Conservation (phyloP, 352 stramenopile genomes). For the Pythium phragmitis region DNA sequence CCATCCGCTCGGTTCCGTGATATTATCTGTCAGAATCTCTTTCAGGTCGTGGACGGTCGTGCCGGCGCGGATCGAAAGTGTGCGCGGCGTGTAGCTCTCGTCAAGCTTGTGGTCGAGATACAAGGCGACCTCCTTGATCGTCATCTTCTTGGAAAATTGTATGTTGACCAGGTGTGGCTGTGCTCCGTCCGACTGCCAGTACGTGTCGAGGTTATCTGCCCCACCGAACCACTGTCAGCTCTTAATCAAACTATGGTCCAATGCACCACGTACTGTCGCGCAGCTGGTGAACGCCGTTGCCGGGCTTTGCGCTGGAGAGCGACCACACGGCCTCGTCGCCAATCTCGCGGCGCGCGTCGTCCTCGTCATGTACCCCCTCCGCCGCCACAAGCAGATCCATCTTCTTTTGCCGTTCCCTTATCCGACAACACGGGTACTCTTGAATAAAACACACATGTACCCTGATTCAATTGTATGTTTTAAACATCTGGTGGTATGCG, state of each 20-base stretch:
- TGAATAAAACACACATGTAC: slow-evolving; percentile 13
- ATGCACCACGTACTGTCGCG: slow-evolving; percentile 81
- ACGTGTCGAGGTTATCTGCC: slow-evolving; percentile 93
- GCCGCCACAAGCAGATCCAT: slow-evolving; percentile 15
- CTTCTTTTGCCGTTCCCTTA: slow-evolving; percentile 7
- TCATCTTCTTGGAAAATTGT: slow-evolving; percentile 95
- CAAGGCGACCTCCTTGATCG: slow-evolving; percentile 93
- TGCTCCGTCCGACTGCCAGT: slow-evolving; percentile 95
- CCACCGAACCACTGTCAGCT: neutral
- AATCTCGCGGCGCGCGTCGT: slow-evolving; percentile 51
- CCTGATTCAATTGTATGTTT: neutral
- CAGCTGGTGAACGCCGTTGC: slow-evolving; percentile 97
- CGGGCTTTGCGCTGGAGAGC: slow-evolving; percentile 95
- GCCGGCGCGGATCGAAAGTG: slow-evolving; percentile 91
- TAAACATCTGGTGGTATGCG: slow-evolving; percentile 13
- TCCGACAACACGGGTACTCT: slow-evolving; percentile 11
- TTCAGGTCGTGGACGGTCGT: slow-evolving; percentile 96
- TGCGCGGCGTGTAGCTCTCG: slow-evolving; percentile 98
- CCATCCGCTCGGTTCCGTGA: slow-evolving; percentile 94
- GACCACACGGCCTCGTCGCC: slow-evolving; percentile 93
- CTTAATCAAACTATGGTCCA: neutral
- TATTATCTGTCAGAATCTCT: slow-evolving; percentile 90
- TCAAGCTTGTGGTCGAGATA: slow-evolving; percentile 98
- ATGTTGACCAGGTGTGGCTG: slow-evolving; percentile 98
- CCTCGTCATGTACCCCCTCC: slow-evolving; percentile 1